Evolutionary conservation across 192 early-diverging fungal species (phyloP), one percentile per base, ranked within the genome.

Genomic region (Coemansia sp.): DNA sequence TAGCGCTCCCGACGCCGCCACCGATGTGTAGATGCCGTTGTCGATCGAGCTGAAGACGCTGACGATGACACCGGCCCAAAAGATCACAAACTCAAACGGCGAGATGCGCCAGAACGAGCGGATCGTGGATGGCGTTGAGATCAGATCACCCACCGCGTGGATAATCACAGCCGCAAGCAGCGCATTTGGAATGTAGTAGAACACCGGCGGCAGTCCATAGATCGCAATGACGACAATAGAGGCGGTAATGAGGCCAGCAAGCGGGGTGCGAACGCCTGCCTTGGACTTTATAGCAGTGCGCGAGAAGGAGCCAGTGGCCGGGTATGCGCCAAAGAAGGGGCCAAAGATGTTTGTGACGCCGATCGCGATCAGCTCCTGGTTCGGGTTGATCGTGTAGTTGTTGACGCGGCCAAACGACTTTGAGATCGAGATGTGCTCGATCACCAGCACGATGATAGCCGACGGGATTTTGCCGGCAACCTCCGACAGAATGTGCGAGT

Each of bases 301-400:
- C 13, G 93, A 94, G 82, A 98, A 96, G 8, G 93, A 94, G 42
- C 94, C 96, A 15, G 96, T 96, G 1, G 91, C 84, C 20, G 94
- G 89, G 79, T 90, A 95, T 10, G 85, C 91, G 54, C 88, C 84
- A 72, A 98, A 90, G 74, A 96, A 94, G 6, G 91, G 88, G 10
- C 87, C 92, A 66, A 91, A 66, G 22, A 91, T 65, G 82, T 98
- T 98, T 27, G 91, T 87, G n/a, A 89, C 20, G 29, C 96, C 96
- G 33, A 98, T 84, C 0, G 94, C 88, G 50, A 95, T 85, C 28
- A 93, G 68, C 71, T 98, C 96, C 83, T 98, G 94, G 80, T 90
- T 93, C 53, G 89, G 72, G 58, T 90, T 84, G 78, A 85, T 85
- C 52, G 81, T 87, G 82, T 98, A 98, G 61, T 92, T 88, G 78